Base-by-base conservation (phyloP, 352 stramenopile species). In the Phytophthora citricola region DNA sequence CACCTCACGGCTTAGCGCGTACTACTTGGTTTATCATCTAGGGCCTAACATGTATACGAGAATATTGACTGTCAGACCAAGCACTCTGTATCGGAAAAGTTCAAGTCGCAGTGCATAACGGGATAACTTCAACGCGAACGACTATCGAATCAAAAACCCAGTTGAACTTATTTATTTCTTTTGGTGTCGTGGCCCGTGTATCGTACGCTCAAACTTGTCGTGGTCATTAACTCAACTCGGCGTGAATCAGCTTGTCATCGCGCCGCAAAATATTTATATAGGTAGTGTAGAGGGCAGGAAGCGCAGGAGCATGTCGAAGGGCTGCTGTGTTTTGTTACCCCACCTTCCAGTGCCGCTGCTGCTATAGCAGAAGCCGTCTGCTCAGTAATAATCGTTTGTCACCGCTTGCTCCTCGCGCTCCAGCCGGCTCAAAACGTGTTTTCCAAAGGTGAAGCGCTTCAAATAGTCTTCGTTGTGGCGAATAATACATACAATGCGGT, bases 361-460 rank as follows among this genome's bases (percentile, higher is more conserved):
- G 40, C 45, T 47, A 45, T 45, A 46, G 56, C 51, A 45, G 54
- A 46, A 68, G 26, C 31, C 45, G 44, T 43, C 14, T 49, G 43
- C 45, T 81, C 66, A 81, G 53, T 72, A 81, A 49, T 59, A 81
- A 45, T 48, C 47, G 58, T 65, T 75, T 9, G 31, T 36, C 5
- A 22, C 38, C 36, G 44, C 36, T 34, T 75, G 66, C 56, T 75
- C 63, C 47, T 75, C 66, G 38, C 63, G 73, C 44, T 79, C 73
- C 38, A 81, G 66, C 12, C 73, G 73, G 53, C 83, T 94, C 36
- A 98, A 75, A 44, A 98, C 95, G 69, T 98, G 93, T 67, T 97
- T 98, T 38, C 93, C 93, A 47, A 95, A 97, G 14, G 92, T 97
- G 64, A 97, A 97, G 31, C 91, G 90, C 76, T 96, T 96, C 54